Base-by-base conservation (phyloP, 495 filamentous ascomycete species). In the Penicillium lagena region DNA sequence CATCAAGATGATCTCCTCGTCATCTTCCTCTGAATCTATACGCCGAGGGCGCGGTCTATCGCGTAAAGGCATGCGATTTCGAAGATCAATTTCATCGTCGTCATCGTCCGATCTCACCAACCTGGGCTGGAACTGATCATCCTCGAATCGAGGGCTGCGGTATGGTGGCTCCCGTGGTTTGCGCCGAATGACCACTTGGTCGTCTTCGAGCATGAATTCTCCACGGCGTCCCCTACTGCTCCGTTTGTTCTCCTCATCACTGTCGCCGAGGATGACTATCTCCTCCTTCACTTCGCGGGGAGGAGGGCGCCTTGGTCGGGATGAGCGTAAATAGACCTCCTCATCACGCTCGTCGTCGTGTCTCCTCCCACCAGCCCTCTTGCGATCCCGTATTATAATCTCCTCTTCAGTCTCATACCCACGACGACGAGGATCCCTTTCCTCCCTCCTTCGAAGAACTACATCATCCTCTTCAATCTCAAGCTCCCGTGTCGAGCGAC, bases 401-500 rank as follows among this genome's bases (percentile, higher is more conserved):
- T 34, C 32, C n/a, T 34, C 32, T 12, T 34, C 32, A 12, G 4
- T 34, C 9, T 34, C 32, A 12, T 34, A 34, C 7, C n/a, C 10
- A 12, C 32, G 32, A 12, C 22, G 22, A 22, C 22, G 22, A 22
- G 22, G 22, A 22, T 22, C 22, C 2, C 22, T 7, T 34, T 9
- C 1, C 32, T 34, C 32, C 32, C 32, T 34, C n/a, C 10, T 2
- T 34, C 32, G 32, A 12, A 34, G 2, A 33, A n/a, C 31, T 1
- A 45, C 13, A 3, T 63, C 52, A 12, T 72, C 62, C n/a, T 69
- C 57, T 15, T 72, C 67, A n/a, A 52, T 57, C 17, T 72, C 67
- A n/a, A 52, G 42, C 40, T 58, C 59, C 42, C 56, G 47, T 35
- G 55, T 54, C 12, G 47, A 29, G 9, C 37, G 43, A 12, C 38